Base-by-base conservation (phyloP, 257 asterid genomes). In the Thymus mandschuricus region DNA sequence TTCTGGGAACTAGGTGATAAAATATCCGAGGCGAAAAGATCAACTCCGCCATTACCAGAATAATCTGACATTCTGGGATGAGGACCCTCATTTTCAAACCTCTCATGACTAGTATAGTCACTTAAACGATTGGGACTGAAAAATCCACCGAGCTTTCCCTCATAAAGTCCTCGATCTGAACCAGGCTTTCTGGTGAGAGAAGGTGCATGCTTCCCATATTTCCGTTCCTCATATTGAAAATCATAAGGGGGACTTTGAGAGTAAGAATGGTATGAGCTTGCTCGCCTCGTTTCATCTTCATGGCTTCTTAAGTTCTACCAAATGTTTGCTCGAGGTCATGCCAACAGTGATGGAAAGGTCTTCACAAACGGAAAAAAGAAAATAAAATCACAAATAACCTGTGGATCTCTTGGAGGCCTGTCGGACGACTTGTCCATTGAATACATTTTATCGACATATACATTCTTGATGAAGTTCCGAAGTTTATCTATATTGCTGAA, bases 201-300 rank as follows among this genome's bases (percentile, higher is more conserved):
- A 56, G 89, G 87, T 40, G 89, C 87, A 69, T 78, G 88, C 69
- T 83, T 94, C 77, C 98, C 97, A 68, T 87, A 89, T 51, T 85
- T 88, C 43, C 97, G 86, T 80, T 94, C 96, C 85, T 94, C 98
- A 75, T 94, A 94, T 72, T 94, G 97, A 78, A 91, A 94, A 85
- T 94, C 98, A 84, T 94, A 91, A 8, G 98, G 97, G 3, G 98
- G 98, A 76, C 98, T 94, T 84, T 91, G 98, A 62, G 98, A 94
- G 81, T 76, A 91, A 71, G 98, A 94, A 81, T 94, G 98, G 76
- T 91, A 94, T 50, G 98, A 94, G 82, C 96, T 94, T 76, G 98
- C 97, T 71, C 97, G 82, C 86, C 97, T 89, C 31, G 77, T 80
- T 70, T 89, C 95, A 40, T 87, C 96, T 76, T 86, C 95, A 52